Conservation (phyloP, 768 basidiomycete genomes). For the Suillus discolor region DNA sequence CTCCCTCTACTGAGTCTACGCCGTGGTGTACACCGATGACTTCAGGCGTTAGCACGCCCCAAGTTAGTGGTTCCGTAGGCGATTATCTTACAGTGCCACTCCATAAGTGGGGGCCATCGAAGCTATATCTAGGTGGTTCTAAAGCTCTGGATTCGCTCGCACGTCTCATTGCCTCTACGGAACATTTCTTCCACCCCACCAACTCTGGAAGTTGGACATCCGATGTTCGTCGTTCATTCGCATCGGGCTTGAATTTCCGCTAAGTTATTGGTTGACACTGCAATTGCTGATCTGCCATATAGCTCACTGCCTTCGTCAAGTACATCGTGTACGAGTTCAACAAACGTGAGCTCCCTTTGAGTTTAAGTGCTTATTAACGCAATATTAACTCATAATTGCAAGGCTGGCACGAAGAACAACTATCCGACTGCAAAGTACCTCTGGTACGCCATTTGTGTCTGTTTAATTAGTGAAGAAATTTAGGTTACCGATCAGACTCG, state of each 20-base stretch:
- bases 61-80: constrained; percentile 33
- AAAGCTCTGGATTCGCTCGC: constrained; percentile 86
- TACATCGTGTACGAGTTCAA: constrained; percentile 84
- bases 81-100: constrained; percentile 66
- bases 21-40: constrained; percentile 73
- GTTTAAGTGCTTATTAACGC: background rate
- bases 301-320: constrained; percentile 45
- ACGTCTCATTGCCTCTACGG: constrained; percentile 82
- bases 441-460: constrained; percentile 35
- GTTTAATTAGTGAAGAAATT: background rate
- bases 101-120: constrained; percentile 44
- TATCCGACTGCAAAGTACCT: constrained; percentile 81
- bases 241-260: background rate
- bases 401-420: constrained; percentile 82
- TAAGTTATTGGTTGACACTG: background rate
- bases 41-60: constrained; percentile 53
- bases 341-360: constrained; percentile 51
- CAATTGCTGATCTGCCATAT: constrained; percentile 12
- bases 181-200: constrained; percentile 44
- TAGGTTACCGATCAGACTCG: constrained; percentile 50
- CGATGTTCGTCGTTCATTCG: constrained; percentile 41
- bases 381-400: constrained; percentile 9
- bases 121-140: constrained; percentile 73
- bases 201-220: constrained; percentile 27
- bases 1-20: constrained; percentile 66